Percentiles rank a stretch among this genome's conserved stretches.
Conservation (phyloP, 23 red algal genomes). For the Chondrus crispus region DNA sequence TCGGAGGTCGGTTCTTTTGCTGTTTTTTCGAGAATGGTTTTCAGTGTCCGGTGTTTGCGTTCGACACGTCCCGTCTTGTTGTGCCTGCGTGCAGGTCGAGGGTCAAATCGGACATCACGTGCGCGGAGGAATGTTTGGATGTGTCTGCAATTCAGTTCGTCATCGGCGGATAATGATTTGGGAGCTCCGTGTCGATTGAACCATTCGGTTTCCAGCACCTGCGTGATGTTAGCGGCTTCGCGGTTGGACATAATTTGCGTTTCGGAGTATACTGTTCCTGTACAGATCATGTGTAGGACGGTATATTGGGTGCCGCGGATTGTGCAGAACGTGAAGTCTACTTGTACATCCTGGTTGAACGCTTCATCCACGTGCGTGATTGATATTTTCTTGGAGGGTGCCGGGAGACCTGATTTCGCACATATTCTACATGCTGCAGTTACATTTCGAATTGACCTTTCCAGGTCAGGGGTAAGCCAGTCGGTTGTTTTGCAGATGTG, state of each 20-base stretch:
- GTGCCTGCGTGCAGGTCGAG: neutral
- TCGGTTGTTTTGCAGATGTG: neutral
- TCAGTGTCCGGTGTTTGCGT: neutral
- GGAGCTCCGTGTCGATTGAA: neutral
- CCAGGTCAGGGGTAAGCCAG: neutral
- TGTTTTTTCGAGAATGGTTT: neutral
- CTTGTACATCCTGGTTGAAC: constrained; percentile 3
- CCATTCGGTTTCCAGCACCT: neutral
- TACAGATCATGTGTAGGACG: neutral
- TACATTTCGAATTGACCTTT: neutral
- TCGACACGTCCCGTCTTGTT: constrained; percentile 12
- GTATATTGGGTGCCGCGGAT: neutral
- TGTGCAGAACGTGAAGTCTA: neutral
- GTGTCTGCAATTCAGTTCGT: neutral
- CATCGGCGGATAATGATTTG: neutral
- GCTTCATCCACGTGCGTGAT: constrained; percentile 17
- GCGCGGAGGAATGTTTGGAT: neutral
- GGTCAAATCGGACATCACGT: neutral
- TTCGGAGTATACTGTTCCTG: neutral
- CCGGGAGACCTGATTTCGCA: neutral
- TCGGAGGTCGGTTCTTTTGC: neutral
- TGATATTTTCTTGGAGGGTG: neutral
- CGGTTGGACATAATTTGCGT: neutral
- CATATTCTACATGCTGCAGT: neutral
- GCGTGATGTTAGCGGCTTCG: neutral